These are phyloP conservation scores for Globisporangium viniferum DNA, from an alignment of 352 stramenopile species.

Conservation along the genomic window DNA sequence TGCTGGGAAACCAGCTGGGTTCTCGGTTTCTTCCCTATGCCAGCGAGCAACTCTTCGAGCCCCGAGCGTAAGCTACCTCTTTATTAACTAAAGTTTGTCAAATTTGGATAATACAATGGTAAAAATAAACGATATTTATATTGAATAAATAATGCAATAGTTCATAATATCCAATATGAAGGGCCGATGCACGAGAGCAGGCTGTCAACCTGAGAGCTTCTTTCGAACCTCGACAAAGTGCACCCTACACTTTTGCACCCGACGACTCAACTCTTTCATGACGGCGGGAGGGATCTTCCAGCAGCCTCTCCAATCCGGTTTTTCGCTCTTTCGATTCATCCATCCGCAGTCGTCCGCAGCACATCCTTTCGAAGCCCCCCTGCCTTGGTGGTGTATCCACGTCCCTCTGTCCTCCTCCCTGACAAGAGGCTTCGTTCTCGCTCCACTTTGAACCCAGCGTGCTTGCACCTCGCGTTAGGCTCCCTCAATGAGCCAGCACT, in stretches of 20 bases:
- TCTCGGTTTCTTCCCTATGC: constrained; percentile 10
- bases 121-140: background rate
- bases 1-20: constrained; percentile 12
- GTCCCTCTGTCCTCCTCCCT: background rate
- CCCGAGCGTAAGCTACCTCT: background rate
- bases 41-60: background rate
- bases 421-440: background rate
- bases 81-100: background rate
- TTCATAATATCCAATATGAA: background rate
- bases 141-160: background rate
- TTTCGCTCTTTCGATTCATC: background rate
- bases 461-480: background rate
- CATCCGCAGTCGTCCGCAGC: background rate
- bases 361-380: background rate
- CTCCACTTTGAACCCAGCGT: background rate
- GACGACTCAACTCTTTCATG: background rate
- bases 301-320: background rate
- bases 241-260: background rate
- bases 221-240: background rate
- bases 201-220: background rate
- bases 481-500: background rate
- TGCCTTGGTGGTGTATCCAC: background rate
- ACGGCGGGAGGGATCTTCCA: background rate
- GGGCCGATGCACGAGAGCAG: background rate
- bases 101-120: background rate